Evolutionary conservation across 805 yeast species (phyloP), one percentile per base, ranked within the genome.

Genomic region (Candida qinlingensis): DNA sequence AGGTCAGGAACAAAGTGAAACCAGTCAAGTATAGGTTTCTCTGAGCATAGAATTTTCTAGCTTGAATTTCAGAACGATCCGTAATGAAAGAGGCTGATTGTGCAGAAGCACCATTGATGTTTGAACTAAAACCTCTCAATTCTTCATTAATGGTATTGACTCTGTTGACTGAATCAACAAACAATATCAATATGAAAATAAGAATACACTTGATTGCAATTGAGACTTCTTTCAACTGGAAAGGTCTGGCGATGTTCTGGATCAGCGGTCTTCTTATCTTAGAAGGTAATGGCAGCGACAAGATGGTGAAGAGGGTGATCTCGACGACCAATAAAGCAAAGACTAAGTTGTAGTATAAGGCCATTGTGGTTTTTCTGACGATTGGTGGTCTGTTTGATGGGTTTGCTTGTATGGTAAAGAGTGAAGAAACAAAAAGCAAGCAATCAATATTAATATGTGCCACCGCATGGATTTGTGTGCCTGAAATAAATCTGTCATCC

Each of bases 11-110:
- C 65, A 94, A 77, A 2, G 98, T 90, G 69, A 91, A 89, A 1
- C 99, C 99, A 57, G 97, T 89, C 44, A 94, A 75, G 61, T 94
- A 94, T 84, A 90, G 81, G 74, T 94, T 94, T 72, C 99, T 82
- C 72, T 94, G 99, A 25, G 97, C 89, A 63, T 91, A 91, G 69
- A 94, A 94, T 62, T 90, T 79, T 68, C 97, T 80, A 26, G 97
- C 94, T 67, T 86, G 90, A 48, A 87, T 75, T 62, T 94, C 98
- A 25, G 89, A 71, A 50, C 96, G 76, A 58, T 87, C 92, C 42
- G 68, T 62, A 37, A 64, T 59, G 41, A 69, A 66, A 45, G 67
- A 58, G 31, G 67, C 56, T 6, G 41, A 26, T 63, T 59, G 44
- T 63, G 64, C 47, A 8, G 36, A 46, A 3, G 48, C 43, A 28